Conservation (phyloP, 768 basidiomycete genomes). For the Agrocybe pediades region DNA sequence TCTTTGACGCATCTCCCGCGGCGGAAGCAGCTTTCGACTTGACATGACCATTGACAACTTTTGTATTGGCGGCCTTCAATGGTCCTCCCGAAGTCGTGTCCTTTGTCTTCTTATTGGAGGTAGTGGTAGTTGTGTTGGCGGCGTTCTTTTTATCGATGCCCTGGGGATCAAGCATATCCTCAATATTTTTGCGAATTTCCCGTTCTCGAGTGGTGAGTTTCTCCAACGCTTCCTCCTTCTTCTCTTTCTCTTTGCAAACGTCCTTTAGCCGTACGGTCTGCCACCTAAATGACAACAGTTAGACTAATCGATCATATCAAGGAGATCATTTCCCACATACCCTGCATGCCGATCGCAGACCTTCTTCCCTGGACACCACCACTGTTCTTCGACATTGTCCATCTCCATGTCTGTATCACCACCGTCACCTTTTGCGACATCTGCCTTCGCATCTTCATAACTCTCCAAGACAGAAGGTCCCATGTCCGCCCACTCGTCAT, state of each 20-base stretch:
- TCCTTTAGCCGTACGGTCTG: constrained; percentile 75
- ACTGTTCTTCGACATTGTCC: constrained; percentile 51
- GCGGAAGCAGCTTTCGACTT: constrained; percentile 40
- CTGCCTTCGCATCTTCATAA: constrained; percentile 51
- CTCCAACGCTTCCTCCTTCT: constrained; percentile 65
- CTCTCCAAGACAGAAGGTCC: constrained; percentile 68
- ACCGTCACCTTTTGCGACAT: constrained; percentile 35
- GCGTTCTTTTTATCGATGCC: constrained; percentile 15
- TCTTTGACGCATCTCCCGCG: constrained; percentile 49
- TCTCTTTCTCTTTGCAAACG: constrained; percentile 73
- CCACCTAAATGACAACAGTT: constrained; percentile 52
- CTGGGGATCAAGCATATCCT: constrained; percentile 66
- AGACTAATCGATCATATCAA: constrained; percentile 8
- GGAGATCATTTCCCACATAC: constrained; percentile 37
- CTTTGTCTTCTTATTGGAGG: constrained; percentile 18
- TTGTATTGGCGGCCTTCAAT: constrained; percentile 36
- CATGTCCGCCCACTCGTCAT: constrained; percentile 76
- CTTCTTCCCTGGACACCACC: constrained; percentile 81
- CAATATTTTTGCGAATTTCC: constrained; percentile 75
- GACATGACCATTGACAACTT: constrained; percentile 47
- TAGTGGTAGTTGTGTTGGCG: constrained; percentile 3
- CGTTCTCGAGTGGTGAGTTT: constrained; percentile 76
- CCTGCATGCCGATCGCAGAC: constrained; percentile 81
- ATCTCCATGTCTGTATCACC: constrained; percentile 42
- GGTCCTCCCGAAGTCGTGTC: constrained; percentile 33